Base-by-base conservation (phyloP, 768 basidiomycete genomes). In the Leccinum pellstonianum region DNA sequence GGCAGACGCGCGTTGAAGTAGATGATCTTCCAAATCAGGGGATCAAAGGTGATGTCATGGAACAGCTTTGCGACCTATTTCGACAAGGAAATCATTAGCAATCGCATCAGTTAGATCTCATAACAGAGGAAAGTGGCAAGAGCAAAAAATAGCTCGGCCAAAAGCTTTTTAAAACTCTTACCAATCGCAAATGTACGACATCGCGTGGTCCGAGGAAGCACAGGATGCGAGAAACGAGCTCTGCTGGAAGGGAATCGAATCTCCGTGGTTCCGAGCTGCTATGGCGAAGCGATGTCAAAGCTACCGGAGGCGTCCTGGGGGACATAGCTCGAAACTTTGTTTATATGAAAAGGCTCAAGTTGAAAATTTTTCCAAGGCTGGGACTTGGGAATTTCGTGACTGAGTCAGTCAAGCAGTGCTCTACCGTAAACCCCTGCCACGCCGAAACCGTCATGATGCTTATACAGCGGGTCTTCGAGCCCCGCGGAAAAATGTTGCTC, bases 31-130 rank as follows among this genome's bases (percentile, higher is more conserved):
- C 62, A 64, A 25, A 64, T 23, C 19, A 27, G n/a, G 4, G 25
- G 25, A 31, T 64, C 47, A 17, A 31, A 27, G 3, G 54, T 47
- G 10, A 64, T 52, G 9, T 43, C 37, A 12, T 27, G 41, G 31
- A 64, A 56, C 7, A 33, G 9, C 57, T 48, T 64, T 49, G 54
- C 59, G 21, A 56, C 55, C 63, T 64, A 5, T 41, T 41, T 41
- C 9, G 38, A 41, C 38, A n/a, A n/a, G 41, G 38, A 17, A 17
- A 41, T 41, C 17, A 41, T 41, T 17, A 9, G 17, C 37, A 1
- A 38, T 3, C 38, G 31, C 17, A 14, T 38, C 43, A 46, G 4
- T 19, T 46, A 19, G 33, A 46, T n/a, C 8, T 41, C 8, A 41
- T 41, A 41, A 11, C 17, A n/a, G 38, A 17, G 4, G 17, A 41